phyloP scores from a whole-genome alignment of 2,329 filamentous ascomycete species.

The Xylariaceae sp. region DNA sequence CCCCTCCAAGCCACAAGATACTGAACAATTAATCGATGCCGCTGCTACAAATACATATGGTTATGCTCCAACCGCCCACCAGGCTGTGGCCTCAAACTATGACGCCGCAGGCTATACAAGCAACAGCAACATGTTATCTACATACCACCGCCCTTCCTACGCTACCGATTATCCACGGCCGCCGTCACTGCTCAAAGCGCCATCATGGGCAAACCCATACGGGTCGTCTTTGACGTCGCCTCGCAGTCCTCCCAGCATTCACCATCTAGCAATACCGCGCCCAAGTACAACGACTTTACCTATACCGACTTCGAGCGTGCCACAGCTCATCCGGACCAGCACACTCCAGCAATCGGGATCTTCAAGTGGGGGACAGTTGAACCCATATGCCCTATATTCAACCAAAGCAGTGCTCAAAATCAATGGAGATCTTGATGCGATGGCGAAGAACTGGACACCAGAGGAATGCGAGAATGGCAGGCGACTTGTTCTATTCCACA shows the following conservation, averaged over 20 bases:
- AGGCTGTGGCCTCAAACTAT: conserved; percentile 39
- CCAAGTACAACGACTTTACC: conserved; percentile 47
- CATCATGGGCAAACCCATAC: conserved; percentile 43
- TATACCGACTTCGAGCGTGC: conserved; percentile 42
- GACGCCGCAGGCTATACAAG: conserved; percentile 29
- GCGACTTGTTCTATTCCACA: conserved; percentile 83
- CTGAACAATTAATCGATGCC: conserved; percentile 26
- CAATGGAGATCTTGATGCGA: conserved; percentile 75
- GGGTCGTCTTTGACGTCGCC: conserved; percentile 38
- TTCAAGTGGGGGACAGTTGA: conserved; percentile 51
- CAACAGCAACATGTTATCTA: conserved; percentile 49
- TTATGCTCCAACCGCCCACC: conserved; percentile 52
- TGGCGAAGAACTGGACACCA: conserved; percentile 77
- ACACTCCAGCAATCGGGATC: conserved; percentile 41
- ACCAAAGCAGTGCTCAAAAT: conserved; percentile 83
- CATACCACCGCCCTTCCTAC: conserved; percentile 52
- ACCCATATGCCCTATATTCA: conserved; percentile 76
- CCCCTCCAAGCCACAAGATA: conserved; percentile 33
- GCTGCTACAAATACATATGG: conserved; percentile 53
- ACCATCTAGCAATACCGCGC: conserved; percentile 43
- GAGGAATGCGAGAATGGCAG: conserved; percentile 78
- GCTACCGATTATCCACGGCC: conserved; percentile 44
- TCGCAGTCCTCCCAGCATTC: conserved; percentile 37
- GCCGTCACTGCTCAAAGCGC: conserved; percentile 33
- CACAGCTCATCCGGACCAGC: conserved; percentile 54